Evolutionary conservation across 768 basidiomycete genomes (phyloP).

Genomic region (Coprinopsis sp.): DNA sequence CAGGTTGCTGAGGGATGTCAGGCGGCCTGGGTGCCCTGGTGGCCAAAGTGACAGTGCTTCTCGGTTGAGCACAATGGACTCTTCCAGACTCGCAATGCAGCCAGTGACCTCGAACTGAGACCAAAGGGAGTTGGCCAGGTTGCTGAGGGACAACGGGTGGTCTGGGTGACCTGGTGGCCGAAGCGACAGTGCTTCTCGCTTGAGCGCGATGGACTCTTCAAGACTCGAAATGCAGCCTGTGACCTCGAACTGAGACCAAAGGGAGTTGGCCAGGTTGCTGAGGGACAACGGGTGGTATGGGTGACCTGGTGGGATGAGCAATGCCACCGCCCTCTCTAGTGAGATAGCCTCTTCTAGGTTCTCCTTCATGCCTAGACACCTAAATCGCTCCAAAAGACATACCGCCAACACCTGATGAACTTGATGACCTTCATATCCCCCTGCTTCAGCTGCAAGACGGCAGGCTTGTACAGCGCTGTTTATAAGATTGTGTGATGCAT

Average conservation of each 20-base stretch:
- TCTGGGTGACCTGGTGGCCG: not conserved
- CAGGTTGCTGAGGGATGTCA: constrained; percentile 15
- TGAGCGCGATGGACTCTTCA: not conserved
- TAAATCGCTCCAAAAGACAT: no score
- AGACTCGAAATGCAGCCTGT: not conserved
- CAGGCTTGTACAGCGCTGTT: no score
- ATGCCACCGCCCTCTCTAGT: no score
- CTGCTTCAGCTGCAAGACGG: no score
- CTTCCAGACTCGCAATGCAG: not conserved
- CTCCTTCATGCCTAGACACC: no score
- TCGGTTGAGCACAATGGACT: not conserved
- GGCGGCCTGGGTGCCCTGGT: constrained; percentile 12
- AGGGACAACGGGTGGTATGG: constrained; percentile 1
- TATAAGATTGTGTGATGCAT: no score
- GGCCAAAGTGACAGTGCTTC: not conserved
- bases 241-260: not conserved
- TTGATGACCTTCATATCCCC: no score
- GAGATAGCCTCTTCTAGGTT: no score
- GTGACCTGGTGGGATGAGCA: not conserved
- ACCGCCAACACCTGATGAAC: no score
- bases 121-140: not conserved
- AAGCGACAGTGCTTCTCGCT: not conserved
- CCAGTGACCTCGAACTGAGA: not conserved
- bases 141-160: not conserved
- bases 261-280: not conserved